A percentile compares a stretch with the other conserved stretches of the same genome.
phyloP scores from a whole-genome alignment of 2,329 filamentous ascomycete species.

The Curvularia spicifera region DNA sequence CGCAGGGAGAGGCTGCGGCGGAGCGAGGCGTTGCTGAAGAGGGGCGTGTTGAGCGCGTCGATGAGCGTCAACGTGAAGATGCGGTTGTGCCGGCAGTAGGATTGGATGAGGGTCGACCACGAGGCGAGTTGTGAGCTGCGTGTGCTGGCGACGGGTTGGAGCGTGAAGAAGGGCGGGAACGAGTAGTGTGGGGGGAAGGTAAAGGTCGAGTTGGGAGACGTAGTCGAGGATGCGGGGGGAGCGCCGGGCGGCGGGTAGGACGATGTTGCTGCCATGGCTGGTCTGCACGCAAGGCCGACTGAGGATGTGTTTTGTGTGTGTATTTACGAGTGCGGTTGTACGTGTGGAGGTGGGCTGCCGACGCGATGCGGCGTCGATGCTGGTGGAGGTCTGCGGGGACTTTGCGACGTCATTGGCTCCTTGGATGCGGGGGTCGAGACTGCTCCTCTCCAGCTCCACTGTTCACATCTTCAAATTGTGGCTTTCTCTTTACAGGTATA shows the following conservation, averaged over 20 bases:
- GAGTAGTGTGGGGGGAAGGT: constrained; percentile 62
- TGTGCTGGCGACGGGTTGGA: constrained; percentile 75
- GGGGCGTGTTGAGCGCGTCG: constrained; percentile 58
- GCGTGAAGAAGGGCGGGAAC: constrained; percentile 87
- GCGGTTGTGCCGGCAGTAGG: constrained; percentile 80
- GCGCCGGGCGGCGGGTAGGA: constrained; percentile 14
- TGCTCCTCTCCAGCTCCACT: neutral
- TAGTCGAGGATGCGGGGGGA: constrained; percentile 15
- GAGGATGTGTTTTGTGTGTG: neutral
- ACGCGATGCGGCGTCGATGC: neutral
- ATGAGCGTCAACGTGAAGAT: constrained; percentile 76
- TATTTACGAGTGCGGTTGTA: neutral
- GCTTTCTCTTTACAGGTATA: neutral
- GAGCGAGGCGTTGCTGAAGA: constrained; percentile 60
- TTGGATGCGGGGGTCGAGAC: constrained; percentile 4
- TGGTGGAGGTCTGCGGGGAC: constrained; percentile 24
- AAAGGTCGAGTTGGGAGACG: constrained; percentile 38
- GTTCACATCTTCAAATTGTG: neutral
- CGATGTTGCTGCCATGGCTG: constrained; percentile 25
- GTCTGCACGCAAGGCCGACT: too few species aligned
- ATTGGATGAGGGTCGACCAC: constrained; percentile 84
- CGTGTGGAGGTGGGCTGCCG: constrained; percentile 2
- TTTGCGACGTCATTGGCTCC: constrained; percentile 29
- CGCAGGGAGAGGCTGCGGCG: constrained; percentile 56
- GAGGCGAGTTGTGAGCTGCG: constrained; percentile 78